Evolutionary conservation across 139 green algal species (phyloP).

Genomic region (Edaphochlamys debaryana): DNA sequence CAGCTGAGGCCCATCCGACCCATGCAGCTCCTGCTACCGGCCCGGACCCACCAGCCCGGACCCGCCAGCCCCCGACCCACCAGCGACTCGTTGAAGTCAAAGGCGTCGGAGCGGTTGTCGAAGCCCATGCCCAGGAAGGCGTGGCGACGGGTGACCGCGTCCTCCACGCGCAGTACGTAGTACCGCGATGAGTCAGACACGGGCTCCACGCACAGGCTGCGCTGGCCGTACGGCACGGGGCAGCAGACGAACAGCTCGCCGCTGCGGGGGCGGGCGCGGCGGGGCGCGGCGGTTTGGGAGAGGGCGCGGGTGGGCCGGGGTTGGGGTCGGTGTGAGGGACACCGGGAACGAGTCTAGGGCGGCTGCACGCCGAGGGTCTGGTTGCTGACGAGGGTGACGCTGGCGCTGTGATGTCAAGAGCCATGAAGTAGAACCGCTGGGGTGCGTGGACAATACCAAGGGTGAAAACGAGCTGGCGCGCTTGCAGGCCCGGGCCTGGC

Average conservation of each 20-base stretch:
- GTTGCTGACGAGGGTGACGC: too few relatives aligned
- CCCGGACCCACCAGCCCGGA: too few relatives aligned
- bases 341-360: neutral
- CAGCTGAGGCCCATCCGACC: too few relatives aligned
- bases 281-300: neutral
- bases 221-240: slow-evolving; percentile 67
- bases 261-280: slow-evolving; percentile 37
- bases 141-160: slow-evolving; percentile 69
- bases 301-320: too few relatives aligned
- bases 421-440: too few relatives aligned
- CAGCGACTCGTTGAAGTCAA: slow-evolving; percentile 90
- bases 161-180: slow-evolving; percentile 85
- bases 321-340: neutral
- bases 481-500: too few relatives aligned
- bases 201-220: slow-evolving; percentile 69
- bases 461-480: too few relatives aligned
- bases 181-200: slow-evolving; percentile 72
- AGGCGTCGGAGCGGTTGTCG: slow-evolving; percentile 73
- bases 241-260: slow-evolving; percentile 82
- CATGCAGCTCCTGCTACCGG: too few relatives aligned
- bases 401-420: too few relatives aligned
- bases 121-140: slow-evolving; percentile 89
- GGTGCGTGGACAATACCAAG: too few relatives aligned
- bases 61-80: too few relatives aligned
- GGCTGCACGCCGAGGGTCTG: too few relatives aligned